These are phyloP conservation scores for Leccinum subrobustum DNA, from an alignment of 1,284 basidiomycete species.

Conservation along the genomic window DNA sequence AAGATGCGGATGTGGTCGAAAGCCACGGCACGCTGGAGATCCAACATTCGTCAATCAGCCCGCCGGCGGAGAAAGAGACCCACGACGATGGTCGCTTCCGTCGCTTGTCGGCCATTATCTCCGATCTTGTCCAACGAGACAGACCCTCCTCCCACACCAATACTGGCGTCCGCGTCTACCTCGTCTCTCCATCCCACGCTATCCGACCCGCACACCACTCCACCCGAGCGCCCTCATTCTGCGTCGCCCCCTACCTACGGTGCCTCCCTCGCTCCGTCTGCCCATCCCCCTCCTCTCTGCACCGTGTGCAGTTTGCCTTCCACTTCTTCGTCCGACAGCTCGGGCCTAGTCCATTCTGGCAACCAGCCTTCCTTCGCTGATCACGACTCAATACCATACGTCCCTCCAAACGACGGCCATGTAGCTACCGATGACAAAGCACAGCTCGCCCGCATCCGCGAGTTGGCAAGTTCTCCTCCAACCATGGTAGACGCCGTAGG, in stretches of 20 bases:
- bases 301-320: background rate
- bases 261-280: slow-evolving; percentile 13
- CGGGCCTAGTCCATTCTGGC: slow-evolving; percentile 2
- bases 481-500: background rate
- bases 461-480: slow-evolving; percentile 50
- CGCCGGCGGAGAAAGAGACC: slow-evolving; percentile 52
- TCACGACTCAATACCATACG: slow-evolving; percentile 26
- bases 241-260: slow-evolving; percentile 31
- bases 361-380: slow-evolving; percentile 4
- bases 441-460: slow-evolving; percentile 54
- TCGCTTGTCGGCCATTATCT: slow-evolving; percentile 8
- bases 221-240: slow-evolving; percentile 5
- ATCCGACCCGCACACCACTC: background rate
- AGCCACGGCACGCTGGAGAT: slow-evolving; percentile 64
- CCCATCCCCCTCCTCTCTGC: slow-evolving; percentile 3
- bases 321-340: background rate
- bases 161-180: background rate
- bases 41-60: slow-evolving; percentile 52
- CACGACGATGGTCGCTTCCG: slow-evolving; percentile 9
- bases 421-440: slow-evolving; percentile 76
- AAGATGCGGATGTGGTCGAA: slow-evolving; percentile 60
- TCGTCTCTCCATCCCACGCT: background rate
- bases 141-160: background rate
- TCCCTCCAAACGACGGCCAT: slow-evolving; percentile 48
- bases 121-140: slow-evolving; percentile 15